Evolutionary conservation across 140 eudicot species (phyloP).

Genomic region (Eryngium alpinum): DNA sequence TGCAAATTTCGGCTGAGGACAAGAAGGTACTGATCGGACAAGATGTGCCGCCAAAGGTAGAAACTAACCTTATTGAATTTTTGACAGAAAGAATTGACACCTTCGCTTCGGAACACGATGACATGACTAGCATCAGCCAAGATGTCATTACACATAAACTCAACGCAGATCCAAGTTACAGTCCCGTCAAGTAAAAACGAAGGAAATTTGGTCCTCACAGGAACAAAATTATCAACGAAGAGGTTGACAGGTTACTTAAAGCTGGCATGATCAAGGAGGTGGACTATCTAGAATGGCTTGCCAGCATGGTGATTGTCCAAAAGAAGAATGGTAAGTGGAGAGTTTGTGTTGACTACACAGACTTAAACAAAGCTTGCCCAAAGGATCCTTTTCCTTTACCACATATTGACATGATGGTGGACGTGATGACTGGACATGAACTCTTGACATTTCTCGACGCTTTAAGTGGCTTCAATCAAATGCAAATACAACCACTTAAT

Average conservation of each 20-base stretch:
- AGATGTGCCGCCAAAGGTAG: too few species aligned
- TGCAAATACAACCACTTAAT: neutral
- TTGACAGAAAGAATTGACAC: too few species aligned
- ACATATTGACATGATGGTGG: neutral
- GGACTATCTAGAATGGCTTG: neutral
- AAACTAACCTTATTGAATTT: too few species aligned
- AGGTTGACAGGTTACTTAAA: neutral
- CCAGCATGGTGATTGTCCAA: neutral
- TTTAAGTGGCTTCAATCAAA: neutral
- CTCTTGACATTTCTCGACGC: neutral
- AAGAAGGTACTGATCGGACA: neutral
- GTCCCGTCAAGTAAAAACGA: too few species aligned
- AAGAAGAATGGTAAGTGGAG: conserved; percentile 2
- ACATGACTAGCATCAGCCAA: too few species aligned
- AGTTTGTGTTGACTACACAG: neutral
- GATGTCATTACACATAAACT: too few species aligned
- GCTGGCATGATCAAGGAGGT: neutral
- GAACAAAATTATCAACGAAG: neutral
- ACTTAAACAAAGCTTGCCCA: neutral
- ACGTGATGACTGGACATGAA: neutral
- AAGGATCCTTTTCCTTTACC: neutral
- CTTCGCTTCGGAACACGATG: neutral
- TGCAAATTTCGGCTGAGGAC: neutral
- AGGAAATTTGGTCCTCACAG: neutral
- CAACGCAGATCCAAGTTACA: too few species aligned